Base-by-base conservation (phyloP, 805 yeast genomes). In the Zygotorulaspora florentina region DNA sequence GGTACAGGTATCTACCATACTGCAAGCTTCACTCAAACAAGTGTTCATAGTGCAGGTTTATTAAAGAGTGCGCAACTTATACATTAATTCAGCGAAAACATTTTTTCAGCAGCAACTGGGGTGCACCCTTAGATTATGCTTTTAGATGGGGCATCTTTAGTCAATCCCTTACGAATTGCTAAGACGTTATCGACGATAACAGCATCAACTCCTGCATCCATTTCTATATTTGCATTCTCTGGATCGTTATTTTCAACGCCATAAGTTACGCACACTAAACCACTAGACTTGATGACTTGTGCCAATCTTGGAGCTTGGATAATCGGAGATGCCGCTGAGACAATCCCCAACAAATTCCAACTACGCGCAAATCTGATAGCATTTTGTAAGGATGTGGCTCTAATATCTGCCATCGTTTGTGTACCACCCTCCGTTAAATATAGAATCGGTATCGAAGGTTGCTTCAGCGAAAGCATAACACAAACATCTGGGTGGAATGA, bases 401-500 rank as follows among this genome's bases (percentile, higher is more conserved):
- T 73, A 16, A 85, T 75, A 64, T 91, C 98, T 2, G 95, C 90
- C 96, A 90, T 88, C n/a, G 59, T 63, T 8, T 73, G 69, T 0
- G 96, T 83, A 7, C 98, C 98, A 1, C 87, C 75, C 61, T 91
- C 98, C 0, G 97, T 90, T 54, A 91, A 73, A 61, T 84, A 91
- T 56, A 91, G 74, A 50, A 91, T 85, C 1, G 98, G 98, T 56
- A 90, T 85, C 0, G 91, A 79, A 23, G 97, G 97, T 67, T 90
- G 98, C 64, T 91, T 91, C 67, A 91, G 70, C 1, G 96, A 85
- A 35, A 91, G 70, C 73, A 89, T 71, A 43, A 87, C 66, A 66
- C 98, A 91, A 27, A 88, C 78, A 63, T 91, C 98, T 0, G 98
- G 98, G 59, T 91, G 95, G 75, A 91, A 91, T 2, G 96, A 86